Evolutionary conservation across 495 filamentous ascomycete genomes (phyloP).

Genomic region (Penicillium longicatenatum): DNA sequence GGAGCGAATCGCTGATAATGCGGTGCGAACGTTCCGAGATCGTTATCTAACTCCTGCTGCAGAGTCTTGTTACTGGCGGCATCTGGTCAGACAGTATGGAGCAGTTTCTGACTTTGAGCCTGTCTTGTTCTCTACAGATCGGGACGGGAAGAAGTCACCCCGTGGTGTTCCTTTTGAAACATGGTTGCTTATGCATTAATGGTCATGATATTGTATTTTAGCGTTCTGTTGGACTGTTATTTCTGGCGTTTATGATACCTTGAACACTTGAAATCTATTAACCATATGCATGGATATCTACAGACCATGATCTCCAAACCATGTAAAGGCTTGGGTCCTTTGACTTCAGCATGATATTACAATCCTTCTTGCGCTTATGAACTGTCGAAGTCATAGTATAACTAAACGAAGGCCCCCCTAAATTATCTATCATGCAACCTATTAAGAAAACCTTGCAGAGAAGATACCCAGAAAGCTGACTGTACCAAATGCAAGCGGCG

Average conservation of each 20-base stretch:
- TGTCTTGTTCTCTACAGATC: constrained; percentile 26
- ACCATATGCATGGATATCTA: no score
- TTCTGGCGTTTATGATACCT: constrained; percentile 5
- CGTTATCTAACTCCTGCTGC: constrained; percentile 63
- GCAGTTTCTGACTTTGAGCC: constrained; percentile 46
- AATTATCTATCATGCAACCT: no score
- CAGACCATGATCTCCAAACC: no score
- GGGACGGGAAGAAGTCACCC: constrained; percentile 32
- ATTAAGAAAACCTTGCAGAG: no score
- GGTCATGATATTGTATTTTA: neutral
- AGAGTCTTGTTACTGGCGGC: constrained; percentile 62
- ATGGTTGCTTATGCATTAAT: constrained; percentile 39
- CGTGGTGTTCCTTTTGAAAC: constrained; percentile 43
- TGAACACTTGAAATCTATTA: neutral
- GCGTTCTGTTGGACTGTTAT: neutral
- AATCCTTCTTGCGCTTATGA: no score
- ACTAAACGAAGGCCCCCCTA: no score
- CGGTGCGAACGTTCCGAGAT: constrained; percentile 55
- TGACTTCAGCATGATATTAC: no score
- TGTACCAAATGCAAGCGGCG: neutral
- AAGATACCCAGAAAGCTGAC: no score
- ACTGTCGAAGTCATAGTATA: no score
- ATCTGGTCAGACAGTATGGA: constrained; percentile 52
- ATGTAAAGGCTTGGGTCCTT: neutral
- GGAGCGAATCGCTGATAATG: constrained; percentile 57